A percentile compares a stretch with the other conserved stretches of the same genome.
These are phyloP conservation scores for Calonectria pteridis DNA, from an alignment of 2,329 filamentous ascomycete species.

Conservation along the genomic window DNA sequence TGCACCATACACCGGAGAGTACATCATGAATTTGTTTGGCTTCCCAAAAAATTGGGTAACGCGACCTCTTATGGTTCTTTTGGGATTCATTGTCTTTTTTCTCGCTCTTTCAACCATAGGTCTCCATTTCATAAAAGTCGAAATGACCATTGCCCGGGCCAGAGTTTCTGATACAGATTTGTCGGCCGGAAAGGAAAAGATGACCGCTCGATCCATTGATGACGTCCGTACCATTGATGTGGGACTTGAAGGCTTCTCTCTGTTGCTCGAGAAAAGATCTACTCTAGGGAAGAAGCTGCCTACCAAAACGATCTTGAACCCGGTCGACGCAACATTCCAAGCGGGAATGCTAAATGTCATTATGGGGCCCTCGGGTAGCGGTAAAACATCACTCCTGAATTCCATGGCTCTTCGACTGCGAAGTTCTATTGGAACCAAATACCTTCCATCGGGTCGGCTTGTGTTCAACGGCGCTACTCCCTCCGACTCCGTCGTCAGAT, in stretches of 20 bases:
- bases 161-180: constrained; percentile 70
- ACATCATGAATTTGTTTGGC: constrained; percentile 76
- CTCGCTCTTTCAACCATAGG: constrained; percentile 71
- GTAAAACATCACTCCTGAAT: constrained; percentile 82
- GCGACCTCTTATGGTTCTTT: constrained; percentile 72
- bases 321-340: constrained; percentile 75
- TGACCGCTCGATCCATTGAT: constrained; percentile 64
- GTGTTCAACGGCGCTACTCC: constrained; percentile 78
- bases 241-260: constrained; percentile 71
- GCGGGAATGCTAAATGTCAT: constrained; percentile 80
- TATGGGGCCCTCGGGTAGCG: constrained; percentile 83
- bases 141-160: constrained; percentile 77
- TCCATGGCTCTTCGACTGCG: constrained; percentile 77
- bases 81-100: constrained; percentile 74
- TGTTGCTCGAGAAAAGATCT: constrained; percentile 73
- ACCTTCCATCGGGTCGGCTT: constrained; percentile 72
- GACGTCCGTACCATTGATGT: constrained; percentile 74
- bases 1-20: constrained; percentile 75
- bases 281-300: constrained; percentile 64
- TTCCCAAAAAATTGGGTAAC: constrained; percentile 77
- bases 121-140: constrained; percentile 73
- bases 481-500: constrained; percentile 76
- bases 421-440: constrained; percentile 71
- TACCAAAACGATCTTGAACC: constrained; percentile 72
- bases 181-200: constrained; percentile 78